Percentiles rank a stretch among this genome's conserved stretches.
phyloP scores from a whole-genome alignment of 345 rosid genomes.

The Isatis tinctoria region DNA sequence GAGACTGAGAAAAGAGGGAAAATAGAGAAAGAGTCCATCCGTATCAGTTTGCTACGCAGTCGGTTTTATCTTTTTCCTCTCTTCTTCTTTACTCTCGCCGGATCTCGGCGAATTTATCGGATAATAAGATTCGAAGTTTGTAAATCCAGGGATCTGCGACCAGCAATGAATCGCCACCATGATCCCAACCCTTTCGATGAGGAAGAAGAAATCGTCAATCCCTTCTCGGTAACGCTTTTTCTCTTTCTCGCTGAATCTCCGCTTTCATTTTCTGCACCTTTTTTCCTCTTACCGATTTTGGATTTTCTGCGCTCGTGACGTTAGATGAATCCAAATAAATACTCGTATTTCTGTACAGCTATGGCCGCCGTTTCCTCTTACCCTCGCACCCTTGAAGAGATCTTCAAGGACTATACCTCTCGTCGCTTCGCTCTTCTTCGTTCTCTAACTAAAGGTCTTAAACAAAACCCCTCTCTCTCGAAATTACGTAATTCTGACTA shows the following conservation, averaged over 20 bases:
- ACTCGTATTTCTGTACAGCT: constrained; percentile 12
- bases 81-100: not conserved
- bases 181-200: constrained; percentile 97
- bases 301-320: too few species aligned
- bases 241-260: constrained; percentile 32
- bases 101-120: constrained; percentile 27
- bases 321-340: too few species aligned
- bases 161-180: constrained; percentile 67
- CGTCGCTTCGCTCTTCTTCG: constrained; percentile 82
- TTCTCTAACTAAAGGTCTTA: constrained; percentile 76
- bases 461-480: not conserved
- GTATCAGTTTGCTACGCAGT: constrained; percentile 1
- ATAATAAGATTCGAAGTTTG: not conserved
- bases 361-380: constrained; percentile 45
- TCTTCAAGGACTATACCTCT: constrained; percentile 78
- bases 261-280: not conserved
- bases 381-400: constrained; percentile 93
- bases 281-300: too few species aligned
- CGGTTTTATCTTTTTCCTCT: not conserved
- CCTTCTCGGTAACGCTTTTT: constrained; percentile 61
- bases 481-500: not conserved
- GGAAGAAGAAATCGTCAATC: constrained; percentile 73
- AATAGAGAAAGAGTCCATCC: not conserved
- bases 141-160: constrained; percentile 42
- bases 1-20: not conserved